Percentiles rank a stretch among this genome's conserved stretches.
phyloP scores from a whole-genome alignment of 805 yeast species.

The Komagataella populi region DNA sequence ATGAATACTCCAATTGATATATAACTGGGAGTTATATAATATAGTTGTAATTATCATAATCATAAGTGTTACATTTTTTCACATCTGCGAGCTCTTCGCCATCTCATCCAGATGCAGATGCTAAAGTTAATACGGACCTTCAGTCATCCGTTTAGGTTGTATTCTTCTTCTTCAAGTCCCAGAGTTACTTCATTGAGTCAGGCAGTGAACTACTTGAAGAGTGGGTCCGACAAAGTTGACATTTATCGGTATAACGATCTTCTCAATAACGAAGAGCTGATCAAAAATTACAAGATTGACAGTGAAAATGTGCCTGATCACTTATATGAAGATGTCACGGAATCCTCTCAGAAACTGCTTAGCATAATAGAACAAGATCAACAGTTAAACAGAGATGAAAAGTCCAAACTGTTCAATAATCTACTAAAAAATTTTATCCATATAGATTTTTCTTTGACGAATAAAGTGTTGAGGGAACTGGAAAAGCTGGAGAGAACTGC shows the following conservation, averaged over 20 bases:
- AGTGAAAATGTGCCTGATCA: neutral
- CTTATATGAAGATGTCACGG: neutral
- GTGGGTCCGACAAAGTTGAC: neutral
- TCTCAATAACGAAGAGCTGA: neutral
- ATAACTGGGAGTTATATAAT: neutral
- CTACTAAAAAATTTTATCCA: neutral
- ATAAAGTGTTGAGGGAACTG: conserved; percentile 4
- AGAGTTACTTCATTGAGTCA: neutral
- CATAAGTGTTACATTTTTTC: neutral
- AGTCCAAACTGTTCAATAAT: neutral
- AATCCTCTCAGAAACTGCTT: neutral
- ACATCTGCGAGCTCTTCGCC: neutral
- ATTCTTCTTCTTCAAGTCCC: neutral
- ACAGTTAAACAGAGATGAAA: neutral
- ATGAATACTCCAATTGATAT: conserved; percentile 14
- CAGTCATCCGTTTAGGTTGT: neutral
- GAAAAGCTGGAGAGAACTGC: conserved; percentile 12
- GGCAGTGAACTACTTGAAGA: neutral
- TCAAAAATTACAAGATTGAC: neutral
- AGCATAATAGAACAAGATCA: neutral
- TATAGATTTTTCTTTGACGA: neutral
- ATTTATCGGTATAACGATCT: neutral
- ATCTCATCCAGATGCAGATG: neutral
- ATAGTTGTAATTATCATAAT: conserved; percentile 3
- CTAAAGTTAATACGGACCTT: neutral